Evolutionary conservation across 208 protist genomes (phyloP), one percentile per base, ranked within the genome.

Genomic region (Borovskyia barvae): DNA sequence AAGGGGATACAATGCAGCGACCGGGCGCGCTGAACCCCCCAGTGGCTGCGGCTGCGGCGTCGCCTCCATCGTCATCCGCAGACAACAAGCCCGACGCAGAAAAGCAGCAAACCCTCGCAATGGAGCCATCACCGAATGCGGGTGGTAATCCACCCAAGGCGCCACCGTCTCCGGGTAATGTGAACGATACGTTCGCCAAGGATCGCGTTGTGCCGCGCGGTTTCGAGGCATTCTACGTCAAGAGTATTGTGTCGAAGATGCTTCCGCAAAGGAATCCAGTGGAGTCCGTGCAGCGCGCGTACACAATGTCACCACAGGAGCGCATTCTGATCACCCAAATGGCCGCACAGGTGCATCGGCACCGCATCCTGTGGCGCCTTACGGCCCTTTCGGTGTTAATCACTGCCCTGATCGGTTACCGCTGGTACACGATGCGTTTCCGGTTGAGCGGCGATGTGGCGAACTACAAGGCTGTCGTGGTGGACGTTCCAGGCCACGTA

Each of bases 181-280:
- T 54, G 12, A 69, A 68, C 28, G 32, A 77, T 28, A 55, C 36
- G 17, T 66, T 64, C 30, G 37, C 52, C 33, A 72, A 72, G 39
- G 56, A 72, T 22, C 32, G 42, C 28, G 53, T 39, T 28, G 42
- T 83, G 15, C 86, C 86, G 11, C 77, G 78, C 20, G 83, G 84
- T 5, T 90, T 93, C 61, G 83, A 83, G 52, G 77, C 75, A 0
- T 87, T 92, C 50, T 85, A 92, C 57, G 75, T 32, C 47, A 74
- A 62, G 56, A 67, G 41, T 15, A 70, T 85, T 33, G 36, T 72
- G 40, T 55, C 60, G n/a, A 79, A 67, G 39, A 77, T 82, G 72
- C 47, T 66, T 14, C 68, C 72, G 51, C 49, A 54, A 24, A 66
- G 67, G 43, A 63, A 56, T 25, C 75, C 75, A 11, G 40, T 62